Percentiles rank a stretch among this genome's conserved stretches.
Evolutionary conservation across 805 yeast genomes (phyloP).

Genomic region (Torulaspora indica): DNA sequence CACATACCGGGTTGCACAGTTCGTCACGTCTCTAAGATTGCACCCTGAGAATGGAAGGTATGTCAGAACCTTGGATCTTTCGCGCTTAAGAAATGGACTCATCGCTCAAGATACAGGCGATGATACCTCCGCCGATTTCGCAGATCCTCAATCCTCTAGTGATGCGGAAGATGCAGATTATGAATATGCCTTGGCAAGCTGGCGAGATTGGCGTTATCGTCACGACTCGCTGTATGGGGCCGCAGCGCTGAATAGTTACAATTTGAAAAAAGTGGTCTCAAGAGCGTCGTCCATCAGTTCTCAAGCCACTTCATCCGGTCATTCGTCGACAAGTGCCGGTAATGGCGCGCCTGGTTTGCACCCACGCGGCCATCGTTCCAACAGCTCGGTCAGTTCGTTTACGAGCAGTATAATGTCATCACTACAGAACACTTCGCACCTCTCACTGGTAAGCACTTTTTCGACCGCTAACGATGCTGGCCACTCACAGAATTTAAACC

Average conservation of each 20-base stretch:
- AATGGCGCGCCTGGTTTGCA: neutral
- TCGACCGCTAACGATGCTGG: conserved; percentile 8
- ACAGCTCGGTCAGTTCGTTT: conserved; percentile 30
- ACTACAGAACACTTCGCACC: conserved; percentile 24
- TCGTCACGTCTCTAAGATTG: conserved; percentile 60
- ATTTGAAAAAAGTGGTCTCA: conserved; percentile 22
- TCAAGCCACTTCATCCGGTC: conserved; percentile 10
- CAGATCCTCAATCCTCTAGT: conserved; percentile 7
- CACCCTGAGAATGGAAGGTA: conserved; percentile 51
- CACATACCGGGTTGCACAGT: conserved; percentile 76
- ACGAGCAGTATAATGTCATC: conserved; percentile 34
- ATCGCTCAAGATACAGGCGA: conserved; percentile 12
- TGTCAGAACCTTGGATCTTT: conserved; percentile 57
- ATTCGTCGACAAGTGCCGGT: conserved; percentile 4
- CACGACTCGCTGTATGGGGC: conserved; percentile 61
- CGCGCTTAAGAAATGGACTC: conserved; percentile 42
- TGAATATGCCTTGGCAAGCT: conserved; percentile 57
- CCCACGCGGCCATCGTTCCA: conserved; percentile 24
- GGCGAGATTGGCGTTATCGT: conserved; percentile 89
- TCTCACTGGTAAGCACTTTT: conserved; percentile 16
- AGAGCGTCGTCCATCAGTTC: conserved; percentile 25
- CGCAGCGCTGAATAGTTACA: conserved; percentile 33
- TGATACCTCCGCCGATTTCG: neutral
- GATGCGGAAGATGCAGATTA: conserved; percentile 13
- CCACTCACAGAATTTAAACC: neutral